Evolutionary conservation across 2,329 filamentous ascomycete species (phyloP), one percentile per base, ranked within the genome.

Genomic region (Fusarium brachygibbosum): DNA sequence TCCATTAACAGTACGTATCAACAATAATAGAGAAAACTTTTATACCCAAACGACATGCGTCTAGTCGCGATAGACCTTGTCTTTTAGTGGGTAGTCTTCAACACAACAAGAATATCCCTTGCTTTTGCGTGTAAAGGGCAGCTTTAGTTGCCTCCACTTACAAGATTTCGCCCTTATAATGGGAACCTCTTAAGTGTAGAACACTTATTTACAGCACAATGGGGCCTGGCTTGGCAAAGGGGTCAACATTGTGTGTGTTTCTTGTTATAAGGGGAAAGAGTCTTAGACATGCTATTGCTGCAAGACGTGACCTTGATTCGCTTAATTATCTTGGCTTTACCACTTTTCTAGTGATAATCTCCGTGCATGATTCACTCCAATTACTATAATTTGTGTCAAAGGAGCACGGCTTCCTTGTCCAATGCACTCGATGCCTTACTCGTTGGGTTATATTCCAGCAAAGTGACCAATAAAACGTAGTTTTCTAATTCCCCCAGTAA

Each of bases 31-130:
- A 28, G 34, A 40, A 41, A 41, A 25, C 12, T 37, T 29, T 32
- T 51, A 21, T 19, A 40, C 42, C 19, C 29, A 63, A 61, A 46
- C 10, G 19, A n/a, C 34, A 25, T 35, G 35, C 19, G 55, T 19
- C 28, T 53, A 25, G 17, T 21, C n/a, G 41, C n/a, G 11, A 21
- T 31, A n/a, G 17, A 19, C n/a, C 48, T 38, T 19, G 23, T 19
- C 17, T 19, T 28, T 37, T 14, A 50, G 46, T 14, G 11, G 21
- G 17, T 6, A 38, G n/a, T 38, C 32, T 37, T 28, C 23, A 50
- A 14, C 32, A 38, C 23, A n/a, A n/a, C 32, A 25, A 40, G 9
- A 45, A 28, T n/a, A 59, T 32, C 57, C 66, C 66, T 63, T 66
- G 40, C 41, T n/a, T 32, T 32, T 60, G 44, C 19, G 17, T 25